Base-by-base conservation (phyloP, 1,139 yeast genomes). In the Lodderomyces beijingensis region DNA sequence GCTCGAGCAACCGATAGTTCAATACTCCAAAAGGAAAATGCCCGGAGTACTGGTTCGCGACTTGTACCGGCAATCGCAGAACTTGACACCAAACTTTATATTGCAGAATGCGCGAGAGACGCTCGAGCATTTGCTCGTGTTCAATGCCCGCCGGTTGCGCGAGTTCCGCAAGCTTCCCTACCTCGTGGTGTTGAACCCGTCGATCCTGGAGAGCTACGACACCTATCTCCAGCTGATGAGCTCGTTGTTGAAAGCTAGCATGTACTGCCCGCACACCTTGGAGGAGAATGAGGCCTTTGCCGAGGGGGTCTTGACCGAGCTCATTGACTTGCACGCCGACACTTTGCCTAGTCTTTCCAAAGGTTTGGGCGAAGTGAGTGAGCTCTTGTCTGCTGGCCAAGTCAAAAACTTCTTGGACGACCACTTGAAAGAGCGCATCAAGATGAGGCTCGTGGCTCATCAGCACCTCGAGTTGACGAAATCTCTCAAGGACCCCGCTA, bases 121-220 rank as follows among this genome's bases (percentile, higher is more conserved):
- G 0, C 52, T 74, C 3, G 58, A 62, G 19, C 65, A 65, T 29
- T 47, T 76, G 31, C 49, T 73, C 6, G 65, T 69, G 4, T 55
- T 66, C 38, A 58, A 67, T 40, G 78, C 82, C 3, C 68, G 77
- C 33, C 58, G 96, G 40, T 56, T 88, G 13, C 69, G 71, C 26
- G 82, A 82, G 28, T 76, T 89, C 44, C 69, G 93, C 40, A 66
- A 71, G 30, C 62, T 89, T 33, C 95, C 96, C 0, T 89, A 87
- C 52, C 70, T 89, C 44, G 88, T 82, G 31, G 83, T 87, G 30
- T 60, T 89, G 40, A 89, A 89, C 51, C 96, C 96, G n/a, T 76
- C 86, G 46, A 81, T 89, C 34, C 82, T 93, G n/a, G 78, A 77
- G 46, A 81, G 85, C 14, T 86, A 87, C 61, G 70, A 77, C 45